Base-by-base conservation (phyloP, 306 rosid species). In the Quercus rubra region DNA sequence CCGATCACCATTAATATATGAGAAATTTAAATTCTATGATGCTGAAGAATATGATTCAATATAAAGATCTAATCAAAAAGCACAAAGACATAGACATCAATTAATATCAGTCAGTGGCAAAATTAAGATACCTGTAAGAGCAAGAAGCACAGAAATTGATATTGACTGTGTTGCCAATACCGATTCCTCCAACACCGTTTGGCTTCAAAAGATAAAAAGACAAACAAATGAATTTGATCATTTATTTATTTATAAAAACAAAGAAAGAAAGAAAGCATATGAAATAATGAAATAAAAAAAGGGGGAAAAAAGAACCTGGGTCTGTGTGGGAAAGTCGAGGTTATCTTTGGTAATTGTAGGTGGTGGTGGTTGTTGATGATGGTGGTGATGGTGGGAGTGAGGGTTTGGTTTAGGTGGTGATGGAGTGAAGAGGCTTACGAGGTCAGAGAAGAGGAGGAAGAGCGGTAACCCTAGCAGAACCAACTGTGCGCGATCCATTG, bases 111-210 rank as follows among this genome's bases (percentile, higher is more conserved):
- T 28, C 30, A 9, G 27, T 12, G 6, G 12, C 7, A 51, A 30
- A 59, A 11, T 35, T 28, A 74, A 81, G 21, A 30, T 59, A 89
- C 96, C 66, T 91, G 83, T 92, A 91, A n/a, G 97, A 88, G 79
- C 97, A 94, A 74, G 92, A 90, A 52, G 98, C 80, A 69, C 94
- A 89, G 85, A 80, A 91, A 64, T 83, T 88, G 80, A 91, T 88
- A 74, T 75, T 71, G 61, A 94, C 88, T 30, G 88, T 86, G 85
- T 86, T 88, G 70, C 93, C 93, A 27, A 83, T 38, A 59, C 93
- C 93, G 25, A 83, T 66, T 68, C 78, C 89, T 55, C 89, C 91
- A 25, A 79, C 14, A 31, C 1, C 68, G 5, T 51, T 52, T 56
- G 86, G 70, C 74, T 89, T 82, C 97, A 89, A 84, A 77, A 49